These are phyloP conservation scores for Hemileccinum rubropunctum DNA, from an alignment of 768 basidiomycete species.

Conservation along the genomic window DNA sequence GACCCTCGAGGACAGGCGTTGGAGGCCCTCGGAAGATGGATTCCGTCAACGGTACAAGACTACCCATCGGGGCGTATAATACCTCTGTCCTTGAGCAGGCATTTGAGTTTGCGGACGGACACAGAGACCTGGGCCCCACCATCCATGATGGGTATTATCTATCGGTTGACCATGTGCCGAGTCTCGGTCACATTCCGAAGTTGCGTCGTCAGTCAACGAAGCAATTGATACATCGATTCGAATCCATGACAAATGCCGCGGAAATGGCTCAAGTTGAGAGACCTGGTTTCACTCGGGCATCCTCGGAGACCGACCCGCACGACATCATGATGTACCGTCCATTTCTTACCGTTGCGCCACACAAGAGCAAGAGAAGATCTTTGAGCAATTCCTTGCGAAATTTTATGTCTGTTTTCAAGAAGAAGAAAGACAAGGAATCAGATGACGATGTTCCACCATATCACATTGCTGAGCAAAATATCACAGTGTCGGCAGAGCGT, in stretches of 20 bases:
- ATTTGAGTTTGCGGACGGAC: not conserved
- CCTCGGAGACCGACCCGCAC: constrained; percentile 14
- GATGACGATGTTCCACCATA: constrained; percentile 21
- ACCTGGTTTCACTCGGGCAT: constrained; percentile 13
- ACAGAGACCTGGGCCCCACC: not conserved
- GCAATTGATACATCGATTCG: constrained; percentile 52
- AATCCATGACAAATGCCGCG: constrained; percentile 38
- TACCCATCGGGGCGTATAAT: not conserved
- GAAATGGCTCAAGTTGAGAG: constrained; percentile 5
- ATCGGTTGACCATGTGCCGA: constrained; percentile 1
- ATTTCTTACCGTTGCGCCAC: constrained; percentile 17
- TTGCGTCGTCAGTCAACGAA: constrained; percentile 43
- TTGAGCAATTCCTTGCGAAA: constrained; percentile 65
- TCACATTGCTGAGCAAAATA: constrained; percentile 8
- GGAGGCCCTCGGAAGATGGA: constrained; percentile 22
- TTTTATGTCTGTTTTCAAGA: constrained; percentile 61
- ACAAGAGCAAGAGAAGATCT: constrained; percentile 47
- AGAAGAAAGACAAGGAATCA: constrained; percentile 32
- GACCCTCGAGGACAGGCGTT: constrained; percentile 11
- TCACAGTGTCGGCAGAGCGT: not conserved
- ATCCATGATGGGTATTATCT: not conserved
- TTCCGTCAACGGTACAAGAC: not conserved
- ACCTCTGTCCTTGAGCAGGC: not conserved
- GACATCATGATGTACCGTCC: constrained; percentile 11
- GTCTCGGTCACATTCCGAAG: not conserved